These are phyloP conservation scores for Canavalia gladiata DNA, from an alignment of 306 rosid genomes.

Conservation along the genomic window DNA sequence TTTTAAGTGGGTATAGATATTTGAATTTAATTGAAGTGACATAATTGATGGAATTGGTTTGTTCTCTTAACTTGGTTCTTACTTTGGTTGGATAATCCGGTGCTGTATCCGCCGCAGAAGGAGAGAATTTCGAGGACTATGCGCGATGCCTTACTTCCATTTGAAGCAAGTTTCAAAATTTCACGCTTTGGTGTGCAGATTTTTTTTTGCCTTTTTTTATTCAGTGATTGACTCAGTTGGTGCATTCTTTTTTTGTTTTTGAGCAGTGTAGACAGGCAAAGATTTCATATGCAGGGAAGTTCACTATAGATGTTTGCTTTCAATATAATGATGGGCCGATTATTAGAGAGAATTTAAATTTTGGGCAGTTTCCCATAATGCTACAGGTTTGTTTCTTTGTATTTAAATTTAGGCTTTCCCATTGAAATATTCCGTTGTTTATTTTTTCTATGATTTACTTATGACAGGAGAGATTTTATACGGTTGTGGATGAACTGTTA, in stretches of 20 bases:
- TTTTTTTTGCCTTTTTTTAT: background rate
- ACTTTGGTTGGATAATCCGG: conserved; percentile 75
- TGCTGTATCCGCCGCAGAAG: conserved; percentile 62
- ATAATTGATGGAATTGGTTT: conserved; percentile 33
- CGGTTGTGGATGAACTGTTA: background rate
- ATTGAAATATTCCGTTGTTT: background rate
- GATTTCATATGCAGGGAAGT: conserved; percentile 74
- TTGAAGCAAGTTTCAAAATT: conserved; percentile 61
- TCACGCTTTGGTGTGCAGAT: background rate
- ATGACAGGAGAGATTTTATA: conserved; percentile 6
- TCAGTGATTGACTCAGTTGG: conserved; percentile 36
- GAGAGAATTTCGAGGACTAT: conserved; percentile 38
- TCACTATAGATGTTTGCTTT: conserved; percentile 67
- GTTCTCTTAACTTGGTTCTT: conserved; percentile 67
- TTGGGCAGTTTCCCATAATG: conserved; percentile 90
- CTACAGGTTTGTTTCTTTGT: conserved; percentile 64
- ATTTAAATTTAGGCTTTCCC: background rate
- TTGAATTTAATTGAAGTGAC: background rate
- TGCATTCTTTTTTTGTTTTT: background rate
- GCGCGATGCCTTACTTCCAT: conserved; percentile 56
- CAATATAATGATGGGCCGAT: conserved; percentile 60
- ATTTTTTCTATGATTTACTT: background rate
- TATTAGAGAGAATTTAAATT: conserved; percentile 57
- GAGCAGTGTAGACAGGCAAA: conserved; percentile 90
- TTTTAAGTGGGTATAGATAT: background rate